Evolutionary conservation across 2,329 filamentous ascomycete genomes (phyloP).

Genomic region (Leptodontidium sp.): DNA sequence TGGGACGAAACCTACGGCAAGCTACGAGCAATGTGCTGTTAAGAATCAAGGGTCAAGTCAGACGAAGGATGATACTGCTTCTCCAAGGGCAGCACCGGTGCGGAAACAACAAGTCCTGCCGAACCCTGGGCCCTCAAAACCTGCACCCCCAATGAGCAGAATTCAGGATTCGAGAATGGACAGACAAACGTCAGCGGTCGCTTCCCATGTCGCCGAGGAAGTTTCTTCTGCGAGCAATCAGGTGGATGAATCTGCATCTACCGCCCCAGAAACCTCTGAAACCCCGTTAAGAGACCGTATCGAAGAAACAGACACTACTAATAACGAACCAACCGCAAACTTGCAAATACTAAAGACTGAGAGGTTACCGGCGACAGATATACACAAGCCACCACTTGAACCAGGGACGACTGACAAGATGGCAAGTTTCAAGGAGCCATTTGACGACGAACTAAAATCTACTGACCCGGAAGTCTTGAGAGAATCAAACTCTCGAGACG

Average conservation of each 20-base stretch:
- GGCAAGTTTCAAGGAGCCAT: background rate
- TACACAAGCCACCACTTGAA: background rate
- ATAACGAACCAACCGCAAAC: too few species aligned
- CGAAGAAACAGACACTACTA: too few species aligned
- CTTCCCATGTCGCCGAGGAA: background rate
- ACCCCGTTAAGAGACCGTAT: too few species aligned
- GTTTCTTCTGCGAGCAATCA: too few species aligned
- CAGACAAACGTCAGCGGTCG: background rate
- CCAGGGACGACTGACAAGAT: background rate
- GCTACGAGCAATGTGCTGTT: background rate
- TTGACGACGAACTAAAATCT: background rate
- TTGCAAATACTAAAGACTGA: too few species aligned
- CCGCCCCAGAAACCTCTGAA: too few species aligned
- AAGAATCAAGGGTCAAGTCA: background rate
- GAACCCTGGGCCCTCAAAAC: background rate
- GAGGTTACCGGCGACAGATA: background rate
- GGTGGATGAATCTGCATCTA: background rate
- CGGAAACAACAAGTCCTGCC: background rate
- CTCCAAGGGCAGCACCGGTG: background rate
- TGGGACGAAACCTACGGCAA: background rate
- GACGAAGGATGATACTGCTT: background rate
- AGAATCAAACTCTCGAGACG: background rate
- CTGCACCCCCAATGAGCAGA: background rate
- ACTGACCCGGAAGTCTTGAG: background rate
- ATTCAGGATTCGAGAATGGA: background rate